phyloP scores from a whole-genome alignment of 2,329 filamentous ascomycete genomes.

The Colletotrichum tanaceti region DNA sequence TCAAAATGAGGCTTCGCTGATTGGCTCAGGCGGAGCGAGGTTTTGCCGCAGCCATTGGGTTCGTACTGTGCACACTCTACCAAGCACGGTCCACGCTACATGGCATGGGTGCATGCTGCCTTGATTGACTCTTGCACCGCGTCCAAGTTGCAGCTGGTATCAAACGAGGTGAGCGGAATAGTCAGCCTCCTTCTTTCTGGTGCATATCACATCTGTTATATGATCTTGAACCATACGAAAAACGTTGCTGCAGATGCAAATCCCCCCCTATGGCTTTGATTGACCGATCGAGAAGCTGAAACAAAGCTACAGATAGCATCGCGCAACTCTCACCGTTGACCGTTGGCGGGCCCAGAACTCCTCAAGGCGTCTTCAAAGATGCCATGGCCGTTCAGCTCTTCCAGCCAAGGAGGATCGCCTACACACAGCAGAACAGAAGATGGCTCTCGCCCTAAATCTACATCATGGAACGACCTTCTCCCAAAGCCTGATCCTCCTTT shows the following conservation, averaged over 20 bases:
- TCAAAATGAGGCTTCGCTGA: slow-evolving; percentile 29
- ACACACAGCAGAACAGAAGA: slow-evolving; percentile 34
- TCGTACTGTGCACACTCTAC: slow-evolving; percentile 27
- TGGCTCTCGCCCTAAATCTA: slow-evolving; percentile 45
- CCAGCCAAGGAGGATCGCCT: slow-evolving; percentile 13
- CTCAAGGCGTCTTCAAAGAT: slow-evolving; percentile 42
- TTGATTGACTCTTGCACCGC: slow-evolving; percentile 4
- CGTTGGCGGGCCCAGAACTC: slow-evolving; percentile 24
- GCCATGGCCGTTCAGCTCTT: slow-evolving; percentile 49
- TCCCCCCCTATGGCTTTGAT: neutral
- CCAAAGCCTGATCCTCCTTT: slow-evolving; percentile 50
- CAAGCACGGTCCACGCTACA: slow-evolving; percentile 1
- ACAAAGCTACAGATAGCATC: slow-evolving; percentile 5
- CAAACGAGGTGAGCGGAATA: slow-evolving; percentile 16
- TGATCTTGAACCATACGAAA: neutral
- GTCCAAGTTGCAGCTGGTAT: slow-evolving; percentile 5
- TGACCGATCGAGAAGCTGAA: slow-evolving; percentile 17
- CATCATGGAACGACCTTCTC: slow-evolving; percentile 39
- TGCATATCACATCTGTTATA: neutral
- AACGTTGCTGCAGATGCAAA: neutral
- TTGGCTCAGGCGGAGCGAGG: slow-evolving; percentile 32
- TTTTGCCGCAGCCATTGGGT: slow-evolving; percentile 22
- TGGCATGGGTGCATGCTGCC: slow-evolving; percentile 10
- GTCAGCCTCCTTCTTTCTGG: neutral
- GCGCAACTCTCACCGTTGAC: neutral